phyloP scores from a whole-genome alignment of 1,284 basidiomycete species.

The Trametes polyzona region DNA sequence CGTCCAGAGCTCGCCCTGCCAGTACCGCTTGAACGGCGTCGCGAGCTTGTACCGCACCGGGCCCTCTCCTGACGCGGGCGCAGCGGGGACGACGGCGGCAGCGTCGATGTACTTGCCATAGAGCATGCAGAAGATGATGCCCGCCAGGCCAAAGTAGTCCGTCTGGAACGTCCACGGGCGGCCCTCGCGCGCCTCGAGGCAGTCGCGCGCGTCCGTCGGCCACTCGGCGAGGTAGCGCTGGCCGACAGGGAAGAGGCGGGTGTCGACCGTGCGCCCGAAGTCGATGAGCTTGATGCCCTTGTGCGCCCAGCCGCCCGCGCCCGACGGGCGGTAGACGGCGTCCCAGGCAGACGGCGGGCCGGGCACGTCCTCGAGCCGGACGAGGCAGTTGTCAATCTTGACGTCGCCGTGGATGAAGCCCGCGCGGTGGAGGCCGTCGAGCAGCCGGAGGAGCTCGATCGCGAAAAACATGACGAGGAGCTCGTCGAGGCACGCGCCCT shows the following conservation, averaged over 20 bases:
- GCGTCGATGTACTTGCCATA: slow-evolving; percentile 95
- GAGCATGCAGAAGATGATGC: slow-evolving; percentile 93
- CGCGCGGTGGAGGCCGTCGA: slow-evolving; percentile 81
- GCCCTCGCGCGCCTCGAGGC: slow-evolving; percentile 85
- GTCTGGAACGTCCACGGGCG: slow-evolving; percentile 92
- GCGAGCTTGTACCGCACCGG: slow-evolving; percentile 63
- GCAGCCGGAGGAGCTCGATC: slow-evolving; percentile 83
- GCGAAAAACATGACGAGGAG: slow-evolving; percentile 95
- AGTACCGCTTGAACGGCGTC: slow-evolving; percentile 90
- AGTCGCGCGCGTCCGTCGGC: slow-evolving; percentile 87
- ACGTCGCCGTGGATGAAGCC: slow-evolving; percentile 97
- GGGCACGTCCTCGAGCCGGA: slow-evolving; percentile 85
- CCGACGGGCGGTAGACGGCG: slow-evolving; percentile 73
- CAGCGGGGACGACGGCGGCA: slow-evolving; percentile 51
- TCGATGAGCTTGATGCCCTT: slow-evolving; percentile 96
- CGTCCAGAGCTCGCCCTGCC: slow-evolving; percentile 91
- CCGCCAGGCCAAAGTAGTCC: slow-evolving; percentile 94
- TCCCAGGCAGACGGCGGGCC: slow-evolving; percentile 75
- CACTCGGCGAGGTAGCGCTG: slow-evolving; percentile 91
- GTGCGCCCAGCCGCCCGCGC: slow-evolving; percentile 81
- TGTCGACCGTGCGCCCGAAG: slow-evolving; percentile 94
- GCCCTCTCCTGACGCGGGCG: slow-evolving; percentile 37
- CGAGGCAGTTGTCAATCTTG: slow-evolving; percentile 98
- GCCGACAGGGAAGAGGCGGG: slow-evolving; percentile 71
- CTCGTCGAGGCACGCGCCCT: slow-evolving; percentile 89